These are phyloP conservation scores for Tetrapisispora namnaoensis DNA, from an alignment of 805 yeast species.

Conservation along the genomic window DNA sequence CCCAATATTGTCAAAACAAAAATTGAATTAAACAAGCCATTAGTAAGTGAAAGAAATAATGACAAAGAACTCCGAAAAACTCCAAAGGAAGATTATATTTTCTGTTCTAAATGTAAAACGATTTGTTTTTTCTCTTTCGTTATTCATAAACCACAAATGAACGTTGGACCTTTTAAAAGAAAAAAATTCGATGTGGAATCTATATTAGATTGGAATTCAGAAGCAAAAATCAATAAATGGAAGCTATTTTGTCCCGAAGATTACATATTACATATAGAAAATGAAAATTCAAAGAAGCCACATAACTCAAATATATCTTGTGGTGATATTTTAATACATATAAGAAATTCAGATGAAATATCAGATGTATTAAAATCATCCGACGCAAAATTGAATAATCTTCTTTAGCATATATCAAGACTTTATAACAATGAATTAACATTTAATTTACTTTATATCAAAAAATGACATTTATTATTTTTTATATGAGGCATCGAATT, in stretches of 20 bases:
- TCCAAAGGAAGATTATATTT: constrained; percentile 21
- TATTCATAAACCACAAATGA: constrained; percentile 7
- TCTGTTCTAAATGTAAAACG: constrained; percentile 30
- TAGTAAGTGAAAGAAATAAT: background rate
- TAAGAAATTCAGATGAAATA: constrained; percentile 13
- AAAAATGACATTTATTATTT: background rate
- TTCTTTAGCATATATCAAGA: background rate
- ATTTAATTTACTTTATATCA: no score
- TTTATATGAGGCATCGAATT: background rate
- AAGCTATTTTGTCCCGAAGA: constrained; percentile 10
- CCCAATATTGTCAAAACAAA: background rate
- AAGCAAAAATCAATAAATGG: background rate
- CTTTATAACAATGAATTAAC: background rate
- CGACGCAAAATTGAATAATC: constrained; percentile 2
- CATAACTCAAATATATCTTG: constrained; percentile 1
- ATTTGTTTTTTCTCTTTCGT: constrained; percentile 33
- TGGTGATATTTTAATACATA: constrained; percentile 12
- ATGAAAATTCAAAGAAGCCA: background rate
- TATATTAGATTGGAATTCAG: background rate
- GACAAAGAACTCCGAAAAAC: background rate
- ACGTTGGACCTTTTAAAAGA: background rate
- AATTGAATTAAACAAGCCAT: background rate
- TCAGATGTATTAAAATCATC: constrained; percentile 8
- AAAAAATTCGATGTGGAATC: background rate
- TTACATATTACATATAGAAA: constrained; percentile 1